Evolutionary conservation across 1,284 basidiomycete genomes (phyloP).

Genomic region (Ceratorhiza oryzae-sativae): DNA sequence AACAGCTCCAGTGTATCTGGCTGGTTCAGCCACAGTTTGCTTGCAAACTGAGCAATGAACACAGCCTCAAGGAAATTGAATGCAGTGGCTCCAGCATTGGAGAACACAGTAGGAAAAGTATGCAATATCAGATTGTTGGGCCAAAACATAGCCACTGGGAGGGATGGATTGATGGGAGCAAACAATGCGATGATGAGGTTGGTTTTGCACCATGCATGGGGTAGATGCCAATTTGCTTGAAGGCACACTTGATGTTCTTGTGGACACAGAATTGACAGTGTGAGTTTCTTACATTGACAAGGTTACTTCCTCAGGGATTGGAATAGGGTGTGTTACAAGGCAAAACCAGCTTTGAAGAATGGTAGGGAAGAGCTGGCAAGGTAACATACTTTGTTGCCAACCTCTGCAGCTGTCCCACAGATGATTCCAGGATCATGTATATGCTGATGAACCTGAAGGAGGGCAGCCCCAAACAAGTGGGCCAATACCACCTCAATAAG

Average conservation of each 20-base stretch:
- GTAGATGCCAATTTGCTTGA: background rate
- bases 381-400: too few species aligned
- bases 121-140: background rate
- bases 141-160: background rate
- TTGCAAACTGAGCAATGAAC: background rate
- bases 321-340: too few species aligned
- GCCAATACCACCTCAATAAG: background rate
- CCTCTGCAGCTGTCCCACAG: background rate
- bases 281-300: too few species aligned
- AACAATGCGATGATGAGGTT: background rate
- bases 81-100: background rate
- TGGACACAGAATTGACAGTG: background rate
- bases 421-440: slow-evolving; percentile 8
- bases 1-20: background rate
- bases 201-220: background rate
- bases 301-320: too few species aligned
- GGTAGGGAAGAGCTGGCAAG: too few species aligned
- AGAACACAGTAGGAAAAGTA: background rate
- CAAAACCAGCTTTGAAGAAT: too few species aligned
- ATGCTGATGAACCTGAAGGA: slow-evolving; percentile 26
- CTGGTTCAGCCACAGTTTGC: background rate
- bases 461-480: background rate
- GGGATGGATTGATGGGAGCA: background rate
- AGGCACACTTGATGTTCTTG: background rate
- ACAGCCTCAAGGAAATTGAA: background rate